Evolutionary conservation across 140 eudicot species (phyloP).

Genomic region (Cichorium intybus): DNA sequence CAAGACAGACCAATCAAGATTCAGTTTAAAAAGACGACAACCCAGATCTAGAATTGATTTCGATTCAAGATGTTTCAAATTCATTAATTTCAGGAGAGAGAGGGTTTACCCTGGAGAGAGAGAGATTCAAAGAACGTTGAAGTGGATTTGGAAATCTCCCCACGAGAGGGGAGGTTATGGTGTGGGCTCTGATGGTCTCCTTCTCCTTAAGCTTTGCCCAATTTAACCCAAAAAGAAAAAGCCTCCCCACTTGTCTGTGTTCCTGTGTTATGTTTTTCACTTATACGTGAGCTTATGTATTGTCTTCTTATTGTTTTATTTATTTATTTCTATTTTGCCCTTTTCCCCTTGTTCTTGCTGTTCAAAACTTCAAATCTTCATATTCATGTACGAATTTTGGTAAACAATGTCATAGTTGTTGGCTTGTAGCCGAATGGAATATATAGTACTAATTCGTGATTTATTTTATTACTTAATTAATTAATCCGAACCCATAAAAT

Average conservation of each 20-base stretch:
- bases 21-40: constrained; percentile 19
- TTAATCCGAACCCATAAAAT: neutral
- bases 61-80: neutral
- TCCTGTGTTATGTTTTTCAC: constrained; percentile 6
- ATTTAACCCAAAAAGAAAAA: constrained; percentile 10
- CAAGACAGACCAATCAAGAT: constrained; percentile 21
- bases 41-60: constrained; percentile 38
- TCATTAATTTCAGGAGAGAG: constrained; percentile 20
- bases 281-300: neutral
- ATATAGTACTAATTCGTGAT: neutral
- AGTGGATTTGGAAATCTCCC: constrained; percentile 17
- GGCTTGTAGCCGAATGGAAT: constrained; percentile 15
- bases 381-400: constrained; percentile 18
- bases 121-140: constrained; percentile 20
- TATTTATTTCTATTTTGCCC: neutral
- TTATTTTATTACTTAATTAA: neutral
- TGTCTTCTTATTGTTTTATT: constrained; percentile 12
- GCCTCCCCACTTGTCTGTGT: constrained; percentile 19
- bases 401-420: constrained; percentile 1
- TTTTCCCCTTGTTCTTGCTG: constrained; percentile 14
- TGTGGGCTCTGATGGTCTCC: constrained; percentile 24
- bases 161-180: constrained; percentile 14
- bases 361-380: neutral
- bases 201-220: constrained; percentile 8
- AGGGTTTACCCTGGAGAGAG: constrained; percentile 24